A percentile compares a stretch with the other conserved stretches of the same genome.
Conservation (phyloP, 176 grass and related monocot genomes). For the Eleusine indica region DNA sequence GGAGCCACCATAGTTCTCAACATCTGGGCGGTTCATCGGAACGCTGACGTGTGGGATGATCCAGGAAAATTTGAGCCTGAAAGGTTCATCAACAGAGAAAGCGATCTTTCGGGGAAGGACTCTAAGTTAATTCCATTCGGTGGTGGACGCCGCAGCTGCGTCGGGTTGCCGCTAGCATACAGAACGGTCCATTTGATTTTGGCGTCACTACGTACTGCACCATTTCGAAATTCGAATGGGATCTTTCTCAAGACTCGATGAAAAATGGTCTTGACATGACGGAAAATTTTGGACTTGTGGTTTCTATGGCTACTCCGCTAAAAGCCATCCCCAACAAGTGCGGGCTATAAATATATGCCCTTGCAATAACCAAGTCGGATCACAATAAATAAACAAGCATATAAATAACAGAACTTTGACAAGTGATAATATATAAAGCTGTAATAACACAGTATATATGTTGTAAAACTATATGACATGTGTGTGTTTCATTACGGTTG, state of each 20-base stretch:
- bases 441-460: too few relatives aligned
- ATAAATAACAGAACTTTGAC: too few relatives aligned
- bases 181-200: constrained; percentile 49
- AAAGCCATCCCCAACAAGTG: constrained; percentile 15
- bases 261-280: constrained; percentile 34
- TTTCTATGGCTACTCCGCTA: constrained; percentile 36
- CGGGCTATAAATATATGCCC: background rate
- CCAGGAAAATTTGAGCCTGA: constrained; percentile 44
- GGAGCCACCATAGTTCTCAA: constrained; percentile 43
- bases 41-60: constrained; percentile 13
- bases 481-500: too few relatives aligned
- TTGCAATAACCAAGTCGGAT: background rate
- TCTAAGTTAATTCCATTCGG: constrained; percentile 49
- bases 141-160: constrained; percentile 41
- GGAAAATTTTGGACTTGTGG: constrained; percentile 41
- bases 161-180: constrained; percentile 32
- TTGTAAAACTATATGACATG: too few relatives aligned
- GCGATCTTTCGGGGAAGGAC: constrained; percentile 17
- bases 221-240: constrained; percentile 45
- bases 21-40: constrained; percentile 46
- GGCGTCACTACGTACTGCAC: constrained; percentile 34
- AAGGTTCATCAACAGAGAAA: constrained; percentile 38
- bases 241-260: background rate
- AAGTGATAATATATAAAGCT: too few relatives aligned
- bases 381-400: too few relatives aligned